A percentile compares a stretch with the other conserved stretches of the same genome.
Evolutionary conservation across 2,329 filamentous ascomycete genomes (phyloP).

Genomic region (Trichoderma sp.): DNA sequence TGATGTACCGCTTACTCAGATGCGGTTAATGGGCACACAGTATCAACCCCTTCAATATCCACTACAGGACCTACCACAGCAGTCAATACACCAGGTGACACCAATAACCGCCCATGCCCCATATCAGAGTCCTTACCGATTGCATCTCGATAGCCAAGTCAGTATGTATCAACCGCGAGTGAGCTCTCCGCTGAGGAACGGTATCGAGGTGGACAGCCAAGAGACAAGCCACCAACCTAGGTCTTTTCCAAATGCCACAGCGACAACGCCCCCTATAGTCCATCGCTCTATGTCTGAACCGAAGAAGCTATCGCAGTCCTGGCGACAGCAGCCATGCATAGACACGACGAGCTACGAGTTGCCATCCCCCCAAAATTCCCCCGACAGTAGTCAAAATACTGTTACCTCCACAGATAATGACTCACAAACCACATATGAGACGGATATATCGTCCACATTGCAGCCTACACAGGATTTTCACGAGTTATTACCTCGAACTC

Average conservation of each 20-base stretch:
- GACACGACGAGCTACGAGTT: not conserved
- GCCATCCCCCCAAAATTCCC: not conserved
- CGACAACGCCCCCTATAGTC: not conserved
- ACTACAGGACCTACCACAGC: not conserved
- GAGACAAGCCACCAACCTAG: not conserved
- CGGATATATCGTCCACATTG: not conserved
- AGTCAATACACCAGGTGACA: not conserved
- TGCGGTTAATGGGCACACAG: not conserved
- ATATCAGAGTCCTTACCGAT: slow-evolving; percentile 28
- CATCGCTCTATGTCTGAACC: slow-evolving; percentile 4
- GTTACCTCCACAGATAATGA: not conserved
- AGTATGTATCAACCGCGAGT: slow-evolving; percentile 24
- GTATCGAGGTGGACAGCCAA: slow-evolving; percentile 17
- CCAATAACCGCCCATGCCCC: not conserved
- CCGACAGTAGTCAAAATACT: not conserved
- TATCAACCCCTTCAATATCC: not conserved
- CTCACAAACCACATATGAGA: not conserved
- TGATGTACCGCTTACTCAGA: not conserved
- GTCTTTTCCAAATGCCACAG: not conserved
- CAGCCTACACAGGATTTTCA: slow-evolving; percentile 24
- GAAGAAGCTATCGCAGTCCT: not conserved
- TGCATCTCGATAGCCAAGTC: slow-evolving; percentile 21
- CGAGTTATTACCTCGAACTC: slow-evolving; percentile 31
- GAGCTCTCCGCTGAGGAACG: slow-evolving; percentile 29
- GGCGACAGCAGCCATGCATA: not conserved